Conservation (phyloP, 768 basidiomycete species). For the Agrocybe praecox region DNA sequence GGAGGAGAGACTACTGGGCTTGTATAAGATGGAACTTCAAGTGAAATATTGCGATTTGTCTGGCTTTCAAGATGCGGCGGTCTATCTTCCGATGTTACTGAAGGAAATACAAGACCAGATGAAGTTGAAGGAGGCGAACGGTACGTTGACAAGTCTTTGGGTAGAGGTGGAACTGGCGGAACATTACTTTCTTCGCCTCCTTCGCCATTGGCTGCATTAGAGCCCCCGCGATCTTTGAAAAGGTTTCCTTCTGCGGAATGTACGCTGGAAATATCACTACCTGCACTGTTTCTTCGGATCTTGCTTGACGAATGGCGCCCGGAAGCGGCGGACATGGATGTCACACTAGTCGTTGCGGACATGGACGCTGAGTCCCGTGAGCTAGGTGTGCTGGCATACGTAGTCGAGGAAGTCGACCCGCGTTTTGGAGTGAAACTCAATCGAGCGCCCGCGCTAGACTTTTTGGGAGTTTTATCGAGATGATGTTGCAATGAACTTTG, state of each 20-base stretch:
- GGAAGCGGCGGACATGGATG: slow-evolving; percentile 73
- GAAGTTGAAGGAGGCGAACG: slow-evolving; percentile 70
- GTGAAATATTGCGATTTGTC: slow-evolving; percentile 47
- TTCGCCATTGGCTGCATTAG: slow-evolving; percentile 61
- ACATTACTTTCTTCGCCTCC: slow-evolving; percentile 63
- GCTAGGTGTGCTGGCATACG: slow-evolving; percentile 78
- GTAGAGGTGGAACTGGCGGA: slow-evolving; percentile 93
- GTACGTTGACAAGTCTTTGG: slow-evolving; percentile 84
- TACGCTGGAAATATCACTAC: slow-evolving; percentile 81
- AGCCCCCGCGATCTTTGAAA: slow-evolving; percentile 70
- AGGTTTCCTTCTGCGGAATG: slow-evolving; percentile 68
- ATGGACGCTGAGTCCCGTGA: slow-evolving; percentile 88
- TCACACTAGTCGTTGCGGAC: slow-evolving; percentile 76
- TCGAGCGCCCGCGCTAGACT: slow-evolving; percentile 58
- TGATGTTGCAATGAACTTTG: slow-evolving; percentile 45
- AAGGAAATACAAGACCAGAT: slow-evolving; percentile 53
- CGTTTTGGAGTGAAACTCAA: slow-evolving; percentile 85
- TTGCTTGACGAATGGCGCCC: slow-evolving; percentile 73
- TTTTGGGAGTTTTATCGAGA: slow-evolving; percentile 71
- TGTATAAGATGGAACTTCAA: slow-evolving; percentile 50
- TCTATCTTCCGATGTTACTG: slow-evolving; percentile 44
- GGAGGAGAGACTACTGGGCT: slow-evolving; percentile 31
- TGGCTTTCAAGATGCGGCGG: slow-evolving; percentile 46
- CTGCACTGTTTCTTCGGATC: slow-evolving; percentile 77
- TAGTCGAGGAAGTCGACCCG: slow-evolving; percentile 88